Evolutionary conservation across 208 protist species (phyloP).

Genomic region (Crithidia thermophila): DNA sequence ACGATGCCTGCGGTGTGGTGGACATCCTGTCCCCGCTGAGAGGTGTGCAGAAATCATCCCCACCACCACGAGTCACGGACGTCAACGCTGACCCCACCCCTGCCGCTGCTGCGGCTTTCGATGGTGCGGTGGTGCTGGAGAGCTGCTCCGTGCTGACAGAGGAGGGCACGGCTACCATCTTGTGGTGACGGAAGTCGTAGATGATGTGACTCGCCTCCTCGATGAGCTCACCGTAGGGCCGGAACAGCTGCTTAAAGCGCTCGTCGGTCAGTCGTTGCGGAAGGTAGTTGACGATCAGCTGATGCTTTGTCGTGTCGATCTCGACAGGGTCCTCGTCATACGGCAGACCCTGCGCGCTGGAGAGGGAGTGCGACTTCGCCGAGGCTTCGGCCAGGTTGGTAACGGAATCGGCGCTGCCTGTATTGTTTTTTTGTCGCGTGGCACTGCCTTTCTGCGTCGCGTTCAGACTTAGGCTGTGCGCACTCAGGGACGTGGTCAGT

Average conservation of each 20-base stretch:
- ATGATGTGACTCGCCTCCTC: slow-evolving; percentile 58
- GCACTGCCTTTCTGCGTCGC: background rate
- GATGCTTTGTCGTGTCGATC: slow-evolving; percentile 54
- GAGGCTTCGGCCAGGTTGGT: background rate
- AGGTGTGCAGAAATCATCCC: no score
- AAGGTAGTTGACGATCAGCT: slow-evolving; percentile 76
- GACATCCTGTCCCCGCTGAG: no score
- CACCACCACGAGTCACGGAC: no score
- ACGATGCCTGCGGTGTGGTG: no score
- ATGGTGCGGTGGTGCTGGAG: no score
- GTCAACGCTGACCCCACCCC: no score
- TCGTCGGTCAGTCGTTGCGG: slow-evolving; percentile 54
- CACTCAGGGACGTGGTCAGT: no score
- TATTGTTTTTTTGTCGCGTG: background rate
- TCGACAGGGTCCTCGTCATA: slow-evolving; percentile 50
- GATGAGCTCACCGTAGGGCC: slow-evolving; percentile 46
- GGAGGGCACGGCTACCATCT: slow-evolving; percentile 2
- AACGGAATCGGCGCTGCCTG: background rate
- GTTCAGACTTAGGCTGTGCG: no score
- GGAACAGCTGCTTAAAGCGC: slow-evolving; percentile 53
- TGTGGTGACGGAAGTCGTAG: slow-evolving; percentile 46
- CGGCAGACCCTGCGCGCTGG: slow-evolving; percentile 32
- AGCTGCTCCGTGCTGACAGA: background rate
- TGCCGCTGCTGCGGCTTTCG: no score
- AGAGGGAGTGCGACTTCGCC: background rate